These are phyloP conservation scores for Dryas alaskensis DNA, from an alignment of 306 rosid species.

Conservation along the genomic window DNA sequence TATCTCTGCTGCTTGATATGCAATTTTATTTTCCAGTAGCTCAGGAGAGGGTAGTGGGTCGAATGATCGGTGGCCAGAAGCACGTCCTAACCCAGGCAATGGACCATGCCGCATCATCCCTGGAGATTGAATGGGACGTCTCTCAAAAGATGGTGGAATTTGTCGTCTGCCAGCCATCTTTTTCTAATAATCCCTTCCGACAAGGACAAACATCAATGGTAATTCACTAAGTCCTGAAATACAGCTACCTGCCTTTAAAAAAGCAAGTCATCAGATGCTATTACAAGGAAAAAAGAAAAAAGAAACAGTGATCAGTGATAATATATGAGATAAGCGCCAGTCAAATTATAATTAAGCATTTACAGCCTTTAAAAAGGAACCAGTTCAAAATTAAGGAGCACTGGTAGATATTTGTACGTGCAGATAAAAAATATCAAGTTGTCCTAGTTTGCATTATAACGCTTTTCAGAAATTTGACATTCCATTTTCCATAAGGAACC, in stretches of 20 bases:
- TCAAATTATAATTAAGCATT: background rate
- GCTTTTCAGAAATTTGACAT: background rate
- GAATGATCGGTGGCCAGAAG: conserved; percentile 30
- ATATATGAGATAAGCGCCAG: background rate
- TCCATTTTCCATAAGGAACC: background rate
- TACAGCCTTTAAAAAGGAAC: background rate
- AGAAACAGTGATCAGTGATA: background rate
- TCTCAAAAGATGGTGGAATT: conserved; percentile 33
- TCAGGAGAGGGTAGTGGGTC: conserved; percentile 42
- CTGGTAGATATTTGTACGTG: background rate
- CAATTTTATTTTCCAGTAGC: conserved; percentile 62
- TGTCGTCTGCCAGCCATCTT: conserved; percentile 49
- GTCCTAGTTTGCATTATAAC: too few relatives aligned
- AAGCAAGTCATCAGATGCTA: background rate
- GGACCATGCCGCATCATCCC: conserved; percentile 61
- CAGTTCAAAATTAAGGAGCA: background rate
- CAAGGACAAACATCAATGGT: conserved; percentile 21
- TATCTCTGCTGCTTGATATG: conserved; percentile 67
- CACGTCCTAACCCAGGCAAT: conserved; percentile 42
- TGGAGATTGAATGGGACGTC: conserved; percentile 37
- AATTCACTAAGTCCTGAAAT: conserved; percentile 16
- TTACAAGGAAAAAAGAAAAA: background rate
- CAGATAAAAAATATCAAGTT: background rate
- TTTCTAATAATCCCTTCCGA: conserved; percentile 9
- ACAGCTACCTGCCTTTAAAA: conserved; percentile 7